Conservation (phyloP, 2,329 filamentous ascomycete genomes). For the Sarocladium oryzae region DNA sequence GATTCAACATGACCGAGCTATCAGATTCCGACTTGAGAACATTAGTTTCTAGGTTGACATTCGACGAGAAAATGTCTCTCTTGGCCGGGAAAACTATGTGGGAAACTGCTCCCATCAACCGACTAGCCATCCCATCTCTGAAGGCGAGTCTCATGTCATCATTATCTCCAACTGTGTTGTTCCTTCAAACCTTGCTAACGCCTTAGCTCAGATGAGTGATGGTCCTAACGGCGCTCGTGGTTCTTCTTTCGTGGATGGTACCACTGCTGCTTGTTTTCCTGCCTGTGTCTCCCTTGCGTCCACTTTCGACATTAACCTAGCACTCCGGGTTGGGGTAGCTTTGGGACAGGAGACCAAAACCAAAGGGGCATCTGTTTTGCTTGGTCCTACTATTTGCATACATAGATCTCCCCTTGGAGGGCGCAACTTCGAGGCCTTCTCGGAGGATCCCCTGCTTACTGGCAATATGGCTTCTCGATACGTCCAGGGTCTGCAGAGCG, state of each 20-base stretch:
- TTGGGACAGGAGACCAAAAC: constrained; percentile 29
- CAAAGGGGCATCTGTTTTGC: constrained; percentile 26
- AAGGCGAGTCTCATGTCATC: background rate
- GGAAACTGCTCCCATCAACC: background rate
- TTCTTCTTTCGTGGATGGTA: background rate
- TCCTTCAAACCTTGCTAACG: background rate
- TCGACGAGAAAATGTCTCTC: background rate
- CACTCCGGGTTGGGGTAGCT: constrained; percentile 48
- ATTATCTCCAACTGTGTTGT: too few relatives aligned
- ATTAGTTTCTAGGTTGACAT: background rate
- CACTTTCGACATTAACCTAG: constrained; percentile 53
- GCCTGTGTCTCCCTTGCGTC: constrained; percentile 39
- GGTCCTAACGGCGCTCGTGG: constrained; percentile 8
- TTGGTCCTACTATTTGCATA: constrained; percentile 36
- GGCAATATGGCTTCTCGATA: constrained; percentile 31
- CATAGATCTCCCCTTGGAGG: background rate
- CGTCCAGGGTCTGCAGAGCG: constrained; percentile 21
- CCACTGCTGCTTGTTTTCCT: constrained; percentile 3
- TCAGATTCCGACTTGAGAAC: background rate
- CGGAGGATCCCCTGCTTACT: constrained; percentile 38
- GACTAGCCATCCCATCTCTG: background rate
- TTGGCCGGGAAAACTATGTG: background rate
- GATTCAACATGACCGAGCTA: too few relatives aligned
- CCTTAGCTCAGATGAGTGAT: background rate
- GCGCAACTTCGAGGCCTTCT: constrained; percentile 45